Evolutionary conservation across 768 basidiomycete genomes (phyloP).

Genomic region (Russula lepida): DNA sequence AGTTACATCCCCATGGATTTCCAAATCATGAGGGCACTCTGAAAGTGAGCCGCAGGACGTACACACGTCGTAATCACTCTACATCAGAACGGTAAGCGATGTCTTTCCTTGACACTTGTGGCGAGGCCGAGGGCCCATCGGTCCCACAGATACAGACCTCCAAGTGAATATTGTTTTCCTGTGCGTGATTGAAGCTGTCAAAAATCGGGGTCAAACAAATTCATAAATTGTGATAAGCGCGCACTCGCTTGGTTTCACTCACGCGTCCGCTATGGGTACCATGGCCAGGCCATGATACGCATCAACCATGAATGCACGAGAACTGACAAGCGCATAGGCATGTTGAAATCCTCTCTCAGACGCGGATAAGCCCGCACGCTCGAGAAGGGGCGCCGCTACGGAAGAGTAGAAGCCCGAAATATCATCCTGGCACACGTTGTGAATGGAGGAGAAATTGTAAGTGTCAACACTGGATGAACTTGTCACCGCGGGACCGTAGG

Average conservation of each 20-base stretch:
- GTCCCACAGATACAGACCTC: constrained; percentile 40
- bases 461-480: neutral
- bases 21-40: constrained; percentile 59
- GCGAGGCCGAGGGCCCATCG: neutral
- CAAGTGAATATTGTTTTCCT: constrained; percentile 63
- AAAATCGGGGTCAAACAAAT: neutral
- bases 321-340: constrained; percentile 63
- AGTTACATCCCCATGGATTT: constrained; percentile 12
- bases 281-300: constrained; percentile 72
- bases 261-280: constrained; percentile 83
- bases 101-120: neutral
- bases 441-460: neutral
- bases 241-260: constrained; percentile 26
- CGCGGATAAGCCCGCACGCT: constrained; percentile 19
- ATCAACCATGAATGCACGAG: constrained; percentile 79
- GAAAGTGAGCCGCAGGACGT: constrained; percentile 56
- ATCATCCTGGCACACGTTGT: constrained; percentile 1
- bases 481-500: neutral
- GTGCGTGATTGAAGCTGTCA: constrained; percentile 62
- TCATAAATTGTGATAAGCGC: neutral
- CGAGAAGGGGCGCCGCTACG: constrained; percentile 23
- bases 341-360: constrained; percentile 39
- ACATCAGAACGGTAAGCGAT: constrained; percentile 13
- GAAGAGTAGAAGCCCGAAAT: constrained; percentile 13
- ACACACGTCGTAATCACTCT: constrained; percentile 74